phyloP scores from a whole-genome alignment of 192 early-diverging fungal genomes.

The Rhizophagus prolifer region DNA sequence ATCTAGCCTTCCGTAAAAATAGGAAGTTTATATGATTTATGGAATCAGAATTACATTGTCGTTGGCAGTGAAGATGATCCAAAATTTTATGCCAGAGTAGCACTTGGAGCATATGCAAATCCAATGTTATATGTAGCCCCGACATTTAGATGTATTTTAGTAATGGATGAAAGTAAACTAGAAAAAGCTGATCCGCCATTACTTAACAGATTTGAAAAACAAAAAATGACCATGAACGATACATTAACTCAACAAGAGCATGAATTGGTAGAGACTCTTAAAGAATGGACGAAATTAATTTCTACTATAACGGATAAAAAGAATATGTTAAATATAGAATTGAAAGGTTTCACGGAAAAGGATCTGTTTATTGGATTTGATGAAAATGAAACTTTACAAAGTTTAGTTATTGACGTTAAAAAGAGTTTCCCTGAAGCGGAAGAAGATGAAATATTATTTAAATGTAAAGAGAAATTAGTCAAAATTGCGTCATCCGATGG shows the following conservation, averaged over 20 bases:
- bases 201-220: constrained; percentile 19
- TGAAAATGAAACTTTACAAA: too few species aligned
- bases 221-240: constrained; percentile 19
- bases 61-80: constrained; percentile 17
- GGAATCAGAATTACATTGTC: constrained; percentile 32
- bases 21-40: constrained; percentile 29
- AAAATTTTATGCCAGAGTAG: constrained; percentile 27
- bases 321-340: too few species aligned
- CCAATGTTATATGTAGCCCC: constrained; percentile 29
- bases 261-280: neutral
- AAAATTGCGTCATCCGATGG: constrained; percentile 25
- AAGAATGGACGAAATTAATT: constrained; percentile 13
- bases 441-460: neutral
- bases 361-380: too few species aligned
- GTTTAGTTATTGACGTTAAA: neutral
- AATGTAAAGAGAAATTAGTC: constrained; percentile 11
- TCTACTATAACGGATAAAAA: constrained; percentile 15
- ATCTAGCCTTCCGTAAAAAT: too few species aligned
- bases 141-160: constrained; percentile 22
- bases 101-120: constrained; percentile 26
- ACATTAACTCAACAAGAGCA: neutral
- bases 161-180: constrained; percentile 28
- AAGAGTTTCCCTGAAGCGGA: neutral
- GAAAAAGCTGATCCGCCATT: constrained; percentile 25
- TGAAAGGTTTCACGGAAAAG: too few species aligned